Percentiles rank a stretch among this genome's conserved stretches.
Conservation (phyloP, 1,139 yeast species). For the Yamadazyma trypodendri region DNA sequence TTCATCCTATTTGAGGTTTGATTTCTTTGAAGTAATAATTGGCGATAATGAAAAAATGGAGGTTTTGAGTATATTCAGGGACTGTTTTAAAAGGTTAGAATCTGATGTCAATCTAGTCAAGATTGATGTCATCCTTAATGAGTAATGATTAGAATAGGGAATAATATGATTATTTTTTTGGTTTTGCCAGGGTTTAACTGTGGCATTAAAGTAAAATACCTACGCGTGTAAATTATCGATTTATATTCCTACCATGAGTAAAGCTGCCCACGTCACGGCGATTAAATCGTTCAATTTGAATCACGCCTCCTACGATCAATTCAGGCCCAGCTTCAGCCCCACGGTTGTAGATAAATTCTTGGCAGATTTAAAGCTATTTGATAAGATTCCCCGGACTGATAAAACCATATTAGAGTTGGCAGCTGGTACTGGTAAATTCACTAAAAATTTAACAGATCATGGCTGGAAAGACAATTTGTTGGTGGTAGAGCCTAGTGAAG, state of each 20-base stretch:
- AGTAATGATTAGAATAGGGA: constrained; percentile 1
- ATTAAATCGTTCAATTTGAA: constrained; percentile 51
- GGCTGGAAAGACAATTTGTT: constrained; percentile 41
- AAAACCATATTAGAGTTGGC: constrained; percentile 54
- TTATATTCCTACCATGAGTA: constrained; percentile 7
- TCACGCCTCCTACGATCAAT: constrained; percentile 52
- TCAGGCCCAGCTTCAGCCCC: constrained; percentile 55
- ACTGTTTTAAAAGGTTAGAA: constrained; percentile 17
- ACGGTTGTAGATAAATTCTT: constrained; percentile 50
- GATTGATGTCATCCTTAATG: constrained; percentile 10
- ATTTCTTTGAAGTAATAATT: constrained; percentile 28
- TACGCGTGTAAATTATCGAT: too few relatives aligned
- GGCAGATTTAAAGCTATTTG: constrained; percentile 31
- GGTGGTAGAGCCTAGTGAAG: constrained; percentile 59
- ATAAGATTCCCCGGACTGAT: constrained; percentile 17
- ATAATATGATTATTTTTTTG: background rate
- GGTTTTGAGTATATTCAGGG: constrained; percentile 19
- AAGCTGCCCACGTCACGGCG: constrained; percentile 33
- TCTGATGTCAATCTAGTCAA: constrained; percentile 19
- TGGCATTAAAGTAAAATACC: too few relatives aligned
- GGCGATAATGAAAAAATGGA: constrained; percentile 16
- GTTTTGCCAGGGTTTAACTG: background rate
- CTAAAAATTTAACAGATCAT: constrained; percentile 40
- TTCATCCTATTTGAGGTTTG: constrained; percentile 26
- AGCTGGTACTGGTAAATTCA: constrained; percentile 68